A percentile compares a stretch with the other conserved stretches of the same genome.
phyloP scores from a whole-genome alignment of 257 asterid species.

The Plantago elongata region DNA sequence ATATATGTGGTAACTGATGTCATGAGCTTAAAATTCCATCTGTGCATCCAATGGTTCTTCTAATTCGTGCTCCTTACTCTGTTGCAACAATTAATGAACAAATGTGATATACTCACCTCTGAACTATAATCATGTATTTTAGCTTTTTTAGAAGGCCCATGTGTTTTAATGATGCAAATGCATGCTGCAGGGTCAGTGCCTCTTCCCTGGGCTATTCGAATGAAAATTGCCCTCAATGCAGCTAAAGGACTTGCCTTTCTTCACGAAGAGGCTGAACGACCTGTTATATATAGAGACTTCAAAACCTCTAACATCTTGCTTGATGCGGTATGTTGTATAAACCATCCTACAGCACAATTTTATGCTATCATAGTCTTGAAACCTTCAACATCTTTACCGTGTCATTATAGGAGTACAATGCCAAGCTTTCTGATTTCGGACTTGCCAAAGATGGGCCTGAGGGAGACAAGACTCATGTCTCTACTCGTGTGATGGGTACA shows the following conservation, averaged over 20 bases:
- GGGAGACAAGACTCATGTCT: conserved; percentile 81
- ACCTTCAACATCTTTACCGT: conserved; percentile 3
- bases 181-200: conserved; percentile 50
- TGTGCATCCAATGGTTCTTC: no score
- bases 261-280: conserved; percentile 77
- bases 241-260: conserved; percentile 84
- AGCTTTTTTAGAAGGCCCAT: background rate
- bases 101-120: no score
- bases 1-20: no score
- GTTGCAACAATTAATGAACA: no score
- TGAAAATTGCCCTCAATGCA: conserved; percentile 69
- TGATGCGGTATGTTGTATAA: conserved; percentile 45
- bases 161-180: background rate
- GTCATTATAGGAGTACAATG: conserved; percentile 60
- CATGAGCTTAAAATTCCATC: no score
- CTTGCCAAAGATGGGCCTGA: conserved; percentile 82
- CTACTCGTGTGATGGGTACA: conserved; percentile 88
- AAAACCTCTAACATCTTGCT: conserved; percentile 64
- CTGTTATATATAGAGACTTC: conserved; percentile 70
- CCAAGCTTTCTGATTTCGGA: conserved; percentile 86
- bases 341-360: conserved; percentile 16
- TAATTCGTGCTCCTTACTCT: no score
- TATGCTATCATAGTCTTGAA: background rate
- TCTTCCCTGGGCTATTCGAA: conserved; percentile 71
- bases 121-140: background rate